Evolutionary conservation across 2,329 filamentous ascomycete genomes (phyloP).

Genomic region (Leptographium galeiforme): DNA sequence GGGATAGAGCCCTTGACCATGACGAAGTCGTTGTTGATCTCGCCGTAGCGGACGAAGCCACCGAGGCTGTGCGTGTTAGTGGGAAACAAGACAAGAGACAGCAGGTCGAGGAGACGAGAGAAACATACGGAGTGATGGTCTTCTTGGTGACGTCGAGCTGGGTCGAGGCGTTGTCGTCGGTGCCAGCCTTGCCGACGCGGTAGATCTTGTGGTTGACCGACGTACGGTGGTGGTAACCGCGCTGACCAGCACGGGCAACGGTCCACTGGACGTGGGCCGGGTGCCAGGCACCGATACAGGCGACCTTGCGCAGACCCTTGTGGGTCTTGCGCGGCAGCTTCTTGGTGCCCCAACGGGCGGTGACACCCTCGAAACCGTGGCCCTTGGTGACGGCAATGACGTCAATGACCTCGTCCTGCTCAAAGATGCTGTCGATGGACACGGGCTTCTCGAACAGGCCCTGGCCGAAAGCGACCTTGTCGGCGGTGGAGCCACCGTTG

Average conservation of each 20-base stretch:
- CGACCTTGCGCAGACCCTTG: slow-evolving; percentile 99
- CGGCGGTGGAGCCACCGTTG: slow-evolving; percentile 90
- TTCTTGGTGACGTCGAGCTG: slow-evolving; percentile 98
- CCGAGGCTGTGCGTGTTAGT: slow-evolving; percentile 52
- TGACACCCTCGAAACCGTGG: slow-evolving; percentile 97
- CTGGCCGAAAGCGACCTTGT: slow-evolving; percentile 94
- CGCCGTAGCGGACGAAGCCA: slow-evolving; percentile 98
- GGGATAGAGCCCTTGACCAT: slow-evolving; percentile 95
- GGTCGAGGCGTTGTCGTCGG: slow-evolving; percentile 86
- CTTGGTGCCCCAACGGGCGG: slow-evolving; percentile 97
- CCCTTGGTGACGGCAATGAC: slow-evolving; percentile 99
- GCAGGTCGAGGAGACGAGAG: not conserved
- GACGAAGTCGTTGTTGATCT: slow-evolving; percentile 98
- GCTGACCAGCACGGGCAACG: slow-evolving; percentile 98
- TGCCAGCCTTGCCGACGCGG: slow-evolving; percentile 86
- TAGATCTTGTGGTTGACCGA: slow-evolving; percentile 99
- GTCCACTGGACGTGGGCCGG: slow-evolving; percentile 99
- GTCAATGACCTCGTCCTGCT: slow-evolving; percentile 99
- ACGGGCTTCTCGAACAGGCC: slow-evolving; percentile 99
- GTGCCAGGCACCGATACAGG: slow-evolving; percentile 99
- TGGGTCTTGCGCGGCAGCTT: slow-evolving; percentile 99
- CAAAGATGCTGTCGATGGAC: slow-evolving; percentile 84
- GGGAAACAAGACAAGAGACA: not conserved
- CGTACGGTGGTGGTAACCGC: slow-evolving; percentile 99
- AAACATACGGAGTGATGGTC: slow-evolving; percentile 94